These are phyloP conservation scores for Cafeteria roenbergensis DNA, from an alignment of 108 stramenopile genomes.

Conservation along the genomic window DNA sequence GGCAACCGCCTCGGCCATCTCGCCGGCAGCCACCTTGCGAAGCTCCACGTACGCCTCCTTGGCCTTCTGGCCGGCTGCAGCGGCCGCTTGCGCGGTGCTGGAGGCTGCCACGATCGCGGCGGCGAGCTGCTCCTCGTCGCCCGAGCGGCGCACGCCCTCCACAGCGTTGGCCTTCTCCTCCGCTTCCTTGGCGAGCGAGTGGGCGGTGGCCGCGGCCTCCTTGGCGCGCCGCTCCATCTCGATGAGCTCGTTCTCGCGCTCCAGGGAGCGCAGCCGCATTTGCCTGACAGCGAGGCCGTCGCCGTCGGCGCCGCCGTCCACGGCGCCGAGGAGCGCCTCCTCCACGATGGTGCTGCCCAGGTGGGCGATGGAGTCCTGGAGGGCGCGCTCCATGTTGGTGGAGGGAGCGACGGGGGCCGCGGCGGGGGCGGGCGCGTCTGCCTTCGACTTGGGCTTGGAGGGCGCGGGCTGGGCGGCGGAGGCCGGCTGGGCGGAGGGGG, in stretches of 20 bases:
- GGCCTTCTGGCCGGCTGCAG: too few species aligned
- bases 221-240: constrained; percentile 37
- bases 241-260: constrained; percentile 43
- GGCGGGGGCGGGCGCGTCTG: too few species aligned
- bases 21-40: too few species aligned
- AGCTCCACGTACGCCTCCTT: too few species aligned
- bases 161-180: constrained; percentile 3
- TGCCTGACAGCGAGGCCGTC: constrained; percentile 13
- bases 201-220: constrained; percentile 19
- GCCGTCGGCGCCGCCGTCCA: constrained; percentile 59
- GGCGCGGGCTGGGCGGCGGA: constrained; percentile 6
- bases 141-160: neutral
- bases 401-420: too few species aligned
- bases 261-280: constrained; percentile 35
- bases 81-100: too few species aligned
- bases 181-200: constrained; percentile 3
- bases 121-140: constrained; percentile 5
- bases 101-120: too few species aligned
- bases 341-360: constrained; percentile 82
- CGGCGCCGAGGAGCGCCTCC: constrained; percentile 80
- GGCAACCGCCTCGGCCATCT: too few species aligned
- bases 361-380: constrained; percentile 76
- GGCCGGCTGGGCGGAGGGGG: neutral
- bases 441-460: too few species aligned
- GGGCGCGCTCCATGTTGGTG: constrained; percentile 35